Percentiles rank a stretch among this genome's conserved stretches.
Evolutionary conservation across 495 filamentous ascomycete genomes (phyloP).

Genomic region (Trichoderma reesei): DNA sequence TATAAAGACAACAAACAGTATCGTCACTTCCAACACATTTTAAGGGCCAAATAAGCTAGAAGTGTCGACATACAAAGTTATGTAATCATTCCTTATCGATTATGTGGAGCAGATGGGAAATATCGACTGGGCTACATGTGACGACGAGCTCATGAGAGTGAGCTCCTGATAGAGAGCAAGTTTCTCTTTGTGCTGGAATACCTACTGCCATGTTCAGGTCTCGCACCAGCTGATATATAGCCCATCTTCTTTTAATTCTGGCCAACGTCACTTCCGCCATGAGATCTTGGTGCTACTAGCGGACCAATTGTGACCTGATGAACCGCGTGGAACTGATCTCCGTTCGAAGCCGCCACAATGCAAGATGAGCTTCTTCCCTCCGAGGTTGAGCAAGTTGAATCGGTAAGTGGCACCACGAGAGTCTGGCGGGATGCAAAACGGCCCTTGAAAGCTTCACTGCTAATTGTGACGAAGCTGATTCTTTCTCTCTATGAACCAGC

Average conservation of each 20-base stretch:
- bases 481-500: conserved; percentile 63
- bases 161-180: too few relatives aligned
- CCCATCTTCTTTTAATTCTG: neutral
- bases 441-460: neutral
- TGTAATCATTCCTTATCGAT: too few relatives aligned
- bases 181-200: neutral
- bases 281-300: neutral
- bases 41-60: too few relatives aligned
- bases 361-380: conserved; percentile 8
- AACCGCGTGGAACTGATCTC: neutral
- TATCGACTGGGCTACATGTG: too few relatives aligned
- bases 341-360: neutral
- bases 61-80: too few relatives aligned
- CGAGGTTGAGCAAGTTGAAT: conserved; percentile 9
- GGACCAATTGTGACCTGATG: neutral
- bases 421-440: neutral
- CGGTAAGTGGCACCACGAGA: neutral
- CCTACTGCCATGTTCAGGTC: neutral
- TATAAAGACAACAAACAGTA: neutral
- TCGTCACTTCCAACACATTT: neutral
- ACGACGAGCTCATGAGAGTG: too few relatives aligned
- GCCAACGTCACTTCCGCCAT: neutral
- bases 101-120: too few relatives aligned
- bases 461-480: conserved; percentile 39
- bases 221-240: neutral